Percentiles rank a stretch among this genome's conserved stretches.
These are phyloP conservation scores for Lagenidium sp. DNA, from an alignment of 352 stramenopile species.

Conservation along the genomic window DNA sequence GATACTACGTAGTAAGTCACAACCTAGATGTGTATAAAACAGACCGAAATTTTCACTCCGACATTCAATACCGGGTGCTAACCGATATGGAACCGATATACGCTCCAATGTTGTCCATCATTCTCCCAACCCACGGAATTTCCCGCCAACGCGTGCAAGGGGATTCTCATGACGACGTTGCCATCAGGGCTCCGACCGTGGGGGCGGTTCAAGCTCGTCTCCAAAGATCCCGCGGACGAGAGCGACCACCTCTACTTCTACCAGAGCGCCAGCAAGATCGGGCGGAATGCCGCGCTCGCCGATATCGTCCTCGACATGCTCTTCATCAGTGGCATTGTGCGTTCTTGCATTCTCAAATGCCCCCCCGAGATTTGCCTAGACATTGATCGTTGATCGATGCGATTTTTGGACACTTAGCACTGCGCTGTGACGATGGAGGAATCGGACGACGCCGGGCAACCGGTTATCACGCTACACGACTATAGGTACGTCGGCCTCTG, in stretches of 20 bases:
- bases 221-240: conserved; percentile 36
- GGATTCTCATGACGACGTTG: neutral
- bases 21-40: too few species aligned
- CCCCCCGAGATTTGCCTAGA: too few species aligned
- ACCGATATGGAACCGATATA: too few species aligned
- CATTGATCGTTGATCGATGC: too few species aligned
- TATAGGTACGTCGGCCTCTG: conserved; percentile 28
- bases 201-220: conserved; percentile 56
- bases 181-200: conserved; percentile 18
- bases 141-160: too few species aligned
- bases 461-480: conserved; percentile 34
- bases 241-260: conserved; percentile 60
- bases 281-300: conserved; percentile 31
- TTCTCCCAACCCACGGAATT: too few species aligned
- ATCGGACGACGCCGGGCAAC: conserved; percentile 12
- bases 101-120: too few species aligned
- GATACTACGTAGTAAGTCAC: too few species aligned
- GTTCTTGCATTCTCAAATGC: too few species aligned
- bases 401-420: too few species aligned
- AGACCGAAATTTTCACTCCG: too few species aligned
- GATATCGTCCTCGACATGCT: conserved; percentile 42
- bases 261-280: conserved; percentile 30
- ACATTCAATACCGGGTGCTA: too few species aligned
- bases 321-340: conserved; percentile 63
- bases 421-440: conserved; percentile 38